Conservation (phyloP, 2,329 filamentous ascomycete genomes). For the Simplicillium aogashimaense region DNA sequence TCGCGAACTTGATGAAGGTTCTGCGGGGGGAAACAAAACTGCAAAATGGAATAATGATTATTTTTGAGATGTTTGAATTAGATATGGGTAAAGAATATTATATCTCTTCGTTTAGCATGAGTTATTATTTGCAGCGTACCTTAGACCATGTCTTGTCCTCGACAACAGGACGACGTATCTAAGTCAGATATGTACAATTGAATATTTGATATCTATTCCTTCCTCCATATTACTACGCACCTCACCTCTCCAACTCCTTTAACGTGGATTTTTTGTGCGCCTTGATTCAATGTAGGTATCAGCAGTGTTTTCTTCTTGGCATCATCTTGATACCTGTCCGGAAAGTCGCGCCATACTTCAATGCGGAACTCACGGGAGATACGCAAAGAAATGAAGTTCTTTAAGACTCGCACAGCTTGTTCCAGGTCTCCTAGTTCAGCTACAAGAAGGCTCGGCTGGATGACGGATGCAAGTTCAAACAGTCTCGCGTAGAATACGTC, state of each 20-base stretch:
- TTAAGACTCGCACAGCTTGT: conserved; percentile 57
- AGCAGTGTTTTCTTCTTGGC: conserved; percentile 16
- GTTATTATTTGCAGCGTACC: too few relatives aligned
- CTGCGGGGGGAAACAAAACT: too few relatives aligned
- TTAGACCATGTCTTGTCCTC: too few relatives aligned
- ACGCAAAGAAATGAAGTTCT: conserved; percentile 27
- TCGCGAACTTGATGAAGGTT: too few relatives aligned
- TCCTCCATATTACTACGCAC: conserved; percentile 23
- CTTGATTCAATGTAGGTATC: conserved; percentile 7
- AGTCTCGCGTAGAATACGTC: conserved; percentile 61
- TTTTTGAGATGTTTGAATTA: background rate
- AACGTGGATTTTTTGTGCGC: conserved; percentile 20
- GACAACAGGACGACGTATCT: background rate
- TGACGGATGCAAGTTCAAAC: conserved; percentile 38
- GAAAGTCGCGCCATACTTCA: conserved; percentile 67
- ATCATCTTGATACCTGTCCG: conserved; percentile 27
- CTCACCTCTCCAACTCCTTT: conserved; percentile 38
- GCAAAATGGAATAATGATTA: background rate
- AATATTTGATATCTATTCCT: too few relatives aligned
- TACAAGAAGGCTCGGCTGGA: conserved; percentile 46
- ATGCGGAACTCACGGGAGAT: conserved; percentile 23
- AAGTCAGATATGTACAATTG: too few relatives aligned
- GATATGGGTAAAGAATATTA: too few relatives aligned
- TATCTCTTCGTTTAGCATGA: too few relatives aligned
- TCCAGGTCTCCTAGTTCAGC: conserved; percentile 63